Conservation (phyloP, 108 stramenopile species). For the Nitzschia sp. region DNA sequence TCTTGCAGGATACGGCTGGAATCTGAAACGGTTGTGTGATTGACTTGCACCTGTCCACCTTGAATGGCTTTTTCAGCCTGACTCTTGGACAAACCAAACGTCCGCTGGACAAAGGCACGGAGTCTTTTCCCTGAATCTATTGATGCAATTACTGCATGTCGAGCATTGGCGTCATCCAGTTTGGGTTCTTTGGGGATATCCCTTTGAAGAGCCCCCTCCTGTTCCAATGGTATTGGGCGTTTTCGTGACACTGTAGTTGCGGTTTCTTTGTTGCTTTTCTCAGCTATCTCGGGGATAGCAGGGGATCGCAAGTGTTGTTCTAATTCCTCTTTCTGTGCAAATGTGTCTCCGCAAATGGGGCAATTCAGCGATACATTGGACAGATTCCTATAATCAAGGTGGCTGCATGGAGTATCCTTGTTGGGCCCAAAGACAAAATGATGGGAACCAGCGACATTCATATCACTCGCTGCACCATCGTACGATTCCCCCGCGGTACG, state of each 20-base stretch:
- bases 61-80: conserved; percentile 45
- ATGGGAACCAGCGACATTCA: conserved; percentile 51
- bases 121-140: conserved; percentile 44
- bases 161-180: conserved; percentile 5
- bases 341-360: conserved; percentile 40
- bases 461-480: conserved; percentile 41
- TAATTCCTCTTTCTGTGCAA: conserved; percentile 29
- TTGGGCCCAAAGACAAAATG: conserved; percentile 51
- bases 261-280: not conserved
- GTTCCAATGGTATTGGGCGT: not conserved
- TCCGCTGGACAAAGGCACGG: conserved; percentile 50
- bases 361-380: conserved; percentile 16
- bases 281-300: conserved; percentile 37
- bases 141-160: conserved; percentile 8
- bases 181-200: not conserved
- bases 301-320: conserved; percentile 36
- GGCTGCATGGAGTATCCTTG: not conserved
- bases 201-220: not conserved
- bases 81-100: conserved; percentile 38
- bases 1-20: conserved; percentile 46
- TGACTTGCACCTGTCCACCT: conserved; percentile 41
- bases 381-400: no score
- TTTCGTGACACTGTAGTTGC: not conserved
- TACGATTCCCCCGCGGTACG: conserved; percentile 60
- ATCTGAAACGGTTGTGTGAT: conserved; percentile 45